These are phyloP conservation scores for Boechera divaricarpa DNA, from an alignment of 345 rosid species.

Conservation along the genomic window DNA sequence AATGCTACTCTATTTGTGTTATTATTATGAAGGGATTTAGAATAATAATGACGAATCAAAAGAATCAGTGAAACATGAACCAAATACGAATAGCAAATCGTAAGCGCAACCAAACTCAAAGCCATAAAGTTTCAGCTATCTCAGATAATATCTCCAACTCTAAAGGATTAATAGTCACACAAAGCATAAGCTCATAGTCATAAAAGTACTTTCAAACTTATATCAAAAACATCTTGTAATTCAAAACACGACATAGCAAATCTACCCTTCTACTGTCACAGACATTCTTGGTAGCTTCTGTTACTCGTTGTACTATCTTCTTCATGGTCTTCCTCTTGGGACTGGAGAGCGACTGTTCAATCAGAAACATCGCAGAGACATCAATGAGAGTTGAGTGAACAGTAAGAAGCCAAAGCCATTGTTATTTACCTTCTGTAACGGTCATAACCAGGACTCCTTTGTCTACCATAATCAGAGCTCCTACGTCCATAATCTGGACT, in stretches of 20 bases:
- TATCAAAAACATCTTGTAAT: background rate
- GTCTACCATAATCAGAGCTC: conserved; percentile 52
- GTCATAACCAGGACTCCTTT: conserved; percentile 26
- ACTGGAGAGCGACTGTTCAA: conserved; percentile 70
- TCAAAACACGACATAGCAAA: background rate
- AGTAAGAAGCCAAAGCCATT: background rate
- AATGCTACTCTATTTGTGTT: too few species aligned
- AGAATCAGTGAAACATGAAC: background rate
- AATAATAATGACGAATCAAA: background rate
- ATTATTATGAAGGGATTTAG: background rate
- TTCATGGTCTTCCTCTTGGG: conserved; percentile 61
- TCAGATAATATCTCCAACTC: background rate
- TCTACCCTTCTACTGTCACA: conserved; percentile 15
- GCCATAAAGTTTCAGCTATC: background rate
- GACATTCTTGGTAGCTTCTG: conserved; percentile 19
- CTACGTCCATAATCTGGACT: conserved; percentile 57
- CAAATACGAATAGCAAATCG: background rate
- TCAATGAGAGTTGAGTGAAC: background rate
- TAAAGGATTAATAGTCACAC: background rate
- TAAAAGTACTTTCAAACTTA: too few species aligned
- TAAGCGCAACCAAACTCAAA: background rate
- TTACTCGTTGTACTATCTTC: conserved; percentile 4
- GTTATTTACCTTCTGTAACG: conserved; percentile 26
- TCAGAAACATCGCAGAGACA: background rate
- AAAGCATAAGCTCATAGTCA: too few species aligned